Evolutionary conservation across 495 filamentous ascomycete genomes (phyloP).

Genomic region (Annulohypoxylon bovei): DNA sequence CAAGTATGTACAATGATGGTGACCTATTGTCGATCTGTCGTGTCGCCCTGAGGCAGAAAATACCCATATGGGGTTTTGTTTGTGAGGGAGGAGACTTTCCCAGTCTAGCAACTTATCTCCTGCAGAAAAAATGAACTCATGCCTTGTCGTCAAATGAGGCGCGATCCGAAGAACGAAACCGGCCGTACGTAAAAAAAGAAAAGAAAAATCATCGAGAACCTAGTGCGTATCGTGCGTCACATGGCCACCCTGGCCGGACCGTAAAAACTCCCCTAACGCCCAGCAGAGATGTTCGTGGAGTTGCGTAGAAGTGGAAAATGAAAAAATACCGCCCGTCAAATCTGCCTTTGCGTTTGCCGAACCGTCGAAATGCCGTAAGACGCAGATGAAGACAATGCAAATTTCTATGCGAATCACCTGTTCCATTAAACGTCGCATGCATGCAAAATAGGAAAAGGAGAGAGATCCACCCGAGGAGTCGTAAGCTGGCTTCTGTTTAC

Average conservation of each 20-base stretch:
- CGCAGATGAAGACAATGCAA: constrained; percentile 29
- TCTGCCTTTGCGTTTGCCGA: constrained; percentile 28
- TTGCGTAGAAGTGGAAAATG: constrained; percentile 24
- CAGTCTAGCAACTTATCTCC: constrained; percentile 32
- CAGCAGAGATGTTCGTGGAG: constrained; percentile 22
- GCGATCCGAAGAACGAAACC: constrained; percentile 2
- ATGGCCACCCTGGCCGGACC: constrained; percentile 24
- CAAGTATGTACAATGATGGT: constrained; percentile 25
- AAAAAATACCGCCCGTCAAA: constrained; percentile 16
- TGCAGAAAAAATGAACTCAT: constrained; percentile 12
- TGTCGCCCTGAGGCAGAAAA: constrained; percentile 25
- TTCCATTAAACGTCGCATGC: constrained; percentile 36
- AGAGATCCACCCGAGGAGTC: neutral
- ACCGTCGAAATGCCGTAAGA: constrained; percentile 34
- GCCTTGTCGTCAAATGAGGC: constrained; percentile 26
- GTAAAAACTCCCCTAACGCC: constrained; percentile 32
- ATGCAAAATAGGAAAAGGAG: constrained; percentile 10
- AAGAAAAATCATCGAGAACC: constrained; percentile 18
- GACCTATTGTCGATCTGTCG: neutral
- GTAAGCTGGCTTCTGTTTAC: neutral
- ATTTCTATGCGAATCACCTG: constrained; percentile 39
- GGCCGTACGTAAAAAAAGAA: constrained; percentile 12
- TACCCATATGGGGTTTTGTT: constrained; percentile 17
- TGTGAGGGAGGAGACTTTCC: constrained; percentile 20
- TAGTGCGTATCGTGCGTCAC: constrained; percentile 35